phyloP scores from a whole-genome alignment of 2,329 filamentous ascomycete species.

The Ceratocystis alfenasii region DNA sequence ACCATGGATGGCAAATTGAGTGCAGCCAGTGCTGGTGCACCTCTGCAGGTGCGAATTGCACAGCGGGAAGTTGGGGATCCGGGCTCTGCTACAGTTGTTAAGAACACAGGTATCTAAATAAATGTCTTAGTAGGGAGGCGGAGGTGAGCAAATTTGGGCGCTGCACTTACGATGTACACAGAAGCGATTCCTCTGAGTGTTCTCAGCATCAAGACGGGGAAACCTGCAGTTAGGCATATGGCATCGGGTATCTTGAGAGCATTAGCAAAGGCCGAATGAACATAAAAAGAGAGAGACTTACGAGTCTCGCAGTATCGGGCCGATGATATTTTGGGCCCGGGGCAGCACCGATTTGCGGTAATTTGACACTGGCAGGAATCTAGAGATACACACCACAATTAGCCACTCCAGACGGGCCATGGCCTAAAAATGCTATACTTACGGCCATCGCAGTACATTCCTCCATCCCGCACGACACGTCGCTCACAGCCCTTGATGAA shows the following conservation, averaged over 20 bases:
- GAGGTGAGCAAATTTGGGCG: neutral
- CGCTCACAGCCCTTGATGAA: slow-evolving; percentile 10
- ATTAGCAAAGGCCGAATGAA: neutral
- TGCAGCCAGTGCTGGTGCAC: slow-evolving; percentile 23
- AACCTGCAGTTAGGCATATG: slow-evolving; percentile 9
- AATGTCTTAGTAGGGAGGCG: slow-evolving; percentile 1
- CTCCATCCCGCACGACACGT: slow-evolving; percentile 3
- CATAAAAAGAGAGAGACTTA: neutral
- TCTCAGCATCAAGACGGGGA: slow-evolving; percentile 7
- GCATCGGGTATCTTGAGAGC: slow-evolving; percentile 6
- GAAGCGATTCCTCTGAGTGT: neutral
- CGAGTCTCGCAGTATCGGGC: slow-evolving; percentile 12
- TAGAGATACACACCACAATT: neutral
- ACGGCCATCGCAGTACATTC: slow-evolving; percentile 10
- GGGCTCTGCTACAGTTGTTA: slow-evolving; percentile 21
- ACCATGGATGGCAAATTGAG: slow-evolving; percentile 17
- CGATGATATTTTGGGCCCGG: neutral
- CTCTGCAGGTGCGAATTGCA: slow-evolving; percentile 22
- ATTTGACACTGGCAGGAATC: slow-evolving; percentile 10
- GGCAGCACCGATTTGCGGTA: slow-evolving; percentile 4
- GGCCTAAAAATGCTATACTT: neutral
- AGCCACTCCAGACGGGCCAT: neutral
- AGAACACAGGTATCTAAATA: slow-evolving; percentile 23
- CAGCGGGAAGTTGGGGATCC: slow-evolving; percentile 16
- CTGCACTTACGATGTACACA: slow-evolving; percentile 16